Conservation (phyloP, 495 filamentous ascomycete species). For the Aspergillus bridgeri region DNA sequence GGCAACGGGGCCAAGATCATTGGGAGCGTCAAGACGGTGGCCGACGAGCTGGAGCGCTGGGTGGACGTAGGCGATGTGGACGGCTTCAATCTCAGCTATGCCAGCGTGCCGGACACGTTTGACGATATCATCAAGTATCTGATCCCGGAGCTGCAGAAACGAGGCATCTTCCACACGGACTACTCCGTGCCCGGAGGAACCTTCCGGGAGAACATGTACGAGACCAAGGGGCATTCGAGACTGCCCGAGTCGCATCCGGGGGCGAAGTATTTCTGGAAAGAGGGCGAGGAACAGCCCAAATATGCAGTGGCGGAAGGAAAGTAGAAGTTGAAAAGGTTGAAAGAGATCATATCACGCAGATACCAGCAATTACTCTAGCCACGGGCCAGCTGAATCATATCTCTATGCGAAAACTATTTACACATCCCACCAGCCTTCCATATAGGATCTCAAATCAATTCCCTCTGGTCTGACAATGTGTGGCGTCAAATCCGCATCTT, state of each 20-base stretch:
- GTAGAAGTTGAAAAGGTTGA: slow-evolving; percentile 1
- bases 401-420: slow-evolving; percentile 9
- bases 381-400: not conserved
- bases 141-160: slow-evolving; percentile 41
- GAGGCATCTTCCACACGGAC: slow-evolving; percentile 47
- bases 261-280: slow-evolving; percentile 45
- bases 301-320: slow-evolving; percentile 22
- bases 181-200: slow-evolving; percentile 44
- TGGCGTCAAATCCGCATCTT: slow-evolving; percentile 41
- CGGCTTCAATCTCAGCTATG: slow-evolving; percentile 61
- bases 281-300: slow-evolving; percentile 26
- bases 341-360: not conserved
- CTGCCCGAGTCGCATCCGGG: slow-evolving; percentile 43
- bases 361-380: not conserved
- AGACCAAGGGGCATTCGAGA: slow-evolving; percentile 32
- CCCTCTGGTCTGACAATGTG: slow-evolving; percentile 46
- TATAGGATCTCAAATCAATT: slow-evolving; percentile 43
- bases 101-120: slow-evolving; percentile 58
- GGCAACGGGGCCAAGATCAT: slow-evolving; percentile 55
- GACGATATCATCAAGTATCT: slow-evolving; percentile 55
- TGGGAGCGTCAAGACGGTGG: slow-evolving; percentile 54
- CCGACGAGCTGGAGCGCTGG: slow-evolving; percentile 61
- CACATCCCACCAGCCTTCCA: slow-evolving; percentile 55
- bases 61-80: slow-evolving; percentile 57
- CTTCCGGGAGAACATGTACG: slow-evolving; percentile 44